Evolutionary conservation across 1,284 basidiomycete genomes (phyloP), one percentile per base, ranked within the genome.

Genomic region (Volvariella volvacea): DNA sequence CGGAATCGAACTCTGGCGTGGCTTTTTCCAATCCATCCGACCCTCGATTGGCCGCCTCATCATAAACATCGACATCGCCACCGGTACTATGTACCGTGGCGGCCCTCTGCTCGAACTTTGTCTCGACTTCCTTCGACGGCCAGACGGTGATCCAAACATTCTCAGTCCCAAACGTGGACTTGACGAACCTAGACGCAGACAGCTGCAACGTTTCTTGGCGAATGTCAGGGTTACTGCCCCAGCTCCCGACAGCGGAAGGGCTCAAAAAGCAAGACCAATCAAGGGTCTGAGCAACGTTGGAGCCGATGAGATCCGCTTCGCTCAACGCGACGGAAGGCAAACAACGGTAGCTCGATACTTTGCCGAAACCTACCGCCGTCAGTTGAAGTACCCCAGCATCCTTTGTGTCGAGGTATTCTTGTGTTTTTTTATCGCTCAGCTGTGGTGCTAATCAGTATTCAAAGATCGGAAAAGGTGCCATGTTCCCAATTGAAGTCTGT

Each of bases 31-130:
- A 55, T 83, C 80, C 0, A 73, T 88, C 15, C 70, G 85, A 14
- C 85, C 85, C 1, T 76, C 74, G 0, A 70, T 81, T 7, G 75
- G 74, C 0, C 67, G 65, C 2, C 74, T 88, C 56, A 59, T 87
- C 22, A 71, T 88, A 55, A 88, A 88, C 51, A 73, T 89, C 49
- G 86, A 88, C 47, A 84, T 87, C 38, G 76, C 79, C 0, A 85
- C 85, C 0, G 86, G 78, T 0, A 72, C 76, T 6, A 85, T 88
- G 82, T 88, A 81, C 58, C 77, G 75, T 52, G 52, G 59, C 1
- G 69, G 68, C 0, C 49, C 55, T 0, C 60, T 71, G 0, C 52
- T 85, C 42, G 57, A 67, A 4, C 62, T 88, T 0, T 79, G 78
- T 50, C 62, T 80, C 3, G 78, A 80, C 6, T 77, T 76, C 52